These are phyloP conservation scores for Xylaria telfairii DNA, from an alignment of 495 filamentous ascomycete genomes.

Conservation along the genomic window DNA sequence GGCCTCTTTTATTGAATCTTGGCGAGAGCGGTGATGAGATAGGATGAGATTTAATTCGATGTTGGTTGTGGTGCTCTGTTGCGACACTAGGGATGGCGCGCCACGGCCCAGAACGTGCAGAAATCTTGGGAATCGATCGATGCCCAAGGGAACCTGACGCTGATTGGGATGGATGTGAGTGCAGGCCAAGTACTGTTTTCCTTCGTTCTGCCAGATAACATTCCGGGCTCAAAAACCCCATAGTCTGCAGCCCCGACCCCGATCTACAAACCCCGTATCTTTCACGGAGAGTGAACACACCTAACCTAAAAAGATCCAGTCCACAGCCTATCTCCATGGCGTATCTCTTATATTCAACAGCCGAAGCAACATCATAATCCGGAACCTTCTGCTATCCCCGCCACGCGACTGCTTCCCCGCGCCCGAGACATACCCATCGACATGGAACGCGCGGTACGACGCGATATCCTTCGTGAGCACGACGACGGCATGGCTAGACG, in stretches of 20 bases:
- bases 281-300: not conserved
- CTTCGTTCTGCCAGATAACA: not conserved
- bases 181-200: not conserved
- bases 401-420: conserved; percentile 33
- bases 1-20: not conserved
- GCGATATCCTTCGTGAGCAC: conserved; percentile 27
- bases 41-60: not conserved
- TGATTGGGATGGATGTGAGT: conserved; percentile 27
- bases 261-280: not conserved
- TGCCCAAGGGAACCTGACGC: conserved; percentile 19
- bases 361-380: conserved; percentile 29
- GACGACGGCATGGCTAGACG: conserved; percentile 33
- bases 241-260: not conserved
- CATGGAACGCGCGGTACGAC: conserved; percentile 35
- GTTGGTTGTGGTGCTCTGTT: not conserved
- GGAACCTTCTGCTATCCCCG: conserved; percentile 27
- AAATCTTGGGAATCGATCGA: conserved; percentile 32
- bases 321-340: conserved; percentile 21
- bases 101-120: conserved; percentile 28
- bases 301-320: not conserved
- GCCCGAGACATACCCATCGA: conserved; percentile 28
- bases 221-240: not conserved
- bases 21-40: not conserved
- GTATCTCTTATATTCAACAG: conserved; percentile 28
- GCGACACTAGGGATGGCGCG: conserved; percentile 26